Evolutionary conservation across 2,329 filamentous ascomycete genomes (phyloP), one percentile per base, ranked within the genome.

Genomic region (Ascochyta lentis): DNA sequence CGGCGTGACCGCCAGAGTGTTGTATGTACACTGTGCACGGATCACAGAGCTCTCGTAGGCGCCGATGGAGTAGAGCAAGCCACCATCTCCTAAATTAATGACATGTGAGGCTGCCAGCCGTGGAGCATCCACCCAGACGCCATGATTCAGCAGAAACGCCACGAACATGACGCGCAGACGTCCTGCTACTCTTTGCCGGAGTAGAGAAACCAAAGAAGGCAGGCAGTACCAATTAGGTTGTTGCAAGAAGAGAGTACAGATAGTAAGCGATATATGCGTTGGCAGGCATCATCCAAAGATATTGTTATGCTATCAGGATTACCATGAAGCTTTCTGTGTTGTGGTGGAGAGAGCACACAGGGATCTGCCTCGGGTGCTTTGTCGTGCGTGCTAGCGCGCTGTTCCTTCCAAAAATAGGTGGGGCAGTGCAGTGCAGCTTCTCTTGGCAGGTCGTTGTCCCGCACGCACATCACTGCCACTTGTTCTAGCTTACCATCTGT

Each of bases 331-430:
- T 33, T 40, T 37, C 37, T 12, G 26, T 40, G 47, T 42, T 33
- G 54, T 53, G 41, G 42, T 52, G 45, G 34, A 45, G 47, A 42
- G 31, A 42, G 38, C 39, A 26, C 8, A 52, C 57, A 60, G 49
- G 61, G 61, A 53, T 41, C 27, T 43, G 57, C 58, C 59, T 65
- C 59, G 58, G 59, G 43, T 63, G 43, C 56, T 33, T 58, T 53
- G 51, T 34, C 44, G 34, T 53, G 43, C 41, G 55, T 35, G 37
- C 44, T 64, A 63, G 63, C 46, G 57, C 26, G n/a, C 22, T n/a
- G 24, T 27, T 47, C 42, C 15, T 47, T 52, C 66, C 66, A 71
- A 66, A 68, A 63, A 65, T 71, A 71, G 67, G 56, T 29, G 65
- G 63, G 66, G 67, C 67, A 65, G 66, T 71, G 65, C 66, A 63